Percentiles rank a stretch among this genome's conserved stretches.
These are phyloP conservation scores for Cyclotella kingstonii DNA, from an alignment of 108 stramenopile genomes.

Conservation along the genomic window DNA sequence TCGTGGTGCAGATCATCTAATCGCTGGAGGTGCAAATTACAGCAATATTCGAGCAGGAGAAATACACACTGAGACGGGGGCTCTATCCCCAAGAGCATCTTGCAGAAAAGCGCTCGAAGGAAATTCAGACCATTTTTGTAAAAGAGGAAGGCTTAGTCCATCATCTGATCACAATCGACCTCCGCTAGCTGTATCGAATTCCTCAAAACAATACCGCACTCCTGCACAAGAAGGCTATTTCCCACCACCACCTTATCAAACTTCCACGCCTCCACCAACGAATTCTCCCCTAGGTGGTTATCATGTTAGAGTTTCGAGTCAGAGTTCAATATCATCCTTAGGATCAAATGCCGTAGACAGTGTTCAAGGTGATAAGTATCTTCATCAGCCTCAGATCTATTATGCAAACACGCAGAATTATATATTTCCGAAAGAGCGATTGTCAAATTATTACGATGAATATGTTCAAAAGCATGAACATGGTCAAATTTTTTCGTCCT, in stretches of 20 bases:
- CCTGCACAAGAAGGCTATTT: conserved; percentile 16
- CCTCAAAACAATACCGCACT: background rate
- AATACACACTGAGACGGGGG: too few relatives aligned
- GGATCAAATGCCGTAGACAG: conserved; percentile 30
- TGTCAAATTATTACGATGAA: background rate
- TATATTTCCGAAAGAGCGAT: background rate
- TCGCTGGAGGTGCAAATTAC: too few relatives aligned
- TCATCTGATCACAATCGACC: conserved; percentile 7
- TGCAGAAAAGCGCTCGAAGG: background rate
- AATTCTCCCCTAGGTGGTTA: conserved; percentile 10
- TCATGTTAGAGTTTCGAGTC: conserved; percentile 31
- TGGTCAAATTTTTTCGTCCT: too few relatives aligned
- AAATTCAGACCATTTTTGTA: background rate
- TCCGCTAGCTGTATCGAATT: background rate
- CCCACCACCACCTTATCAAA: conserved; percentile 8
- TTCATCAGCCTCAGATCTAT: background rate
- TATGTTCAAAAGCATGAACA: conserved; percentile 8
- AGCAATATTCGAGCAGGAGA: too few relatives aligned
- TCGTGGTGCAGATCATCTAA: conserved; percentile 3
- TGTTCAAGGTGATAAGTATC: background rate
- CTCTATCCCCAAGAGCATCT: background rate
- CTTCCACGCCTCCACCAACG: conserved; percentile 2
- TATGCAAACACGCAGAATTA: background rate
- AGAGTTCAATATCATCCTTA: conserved; percentile 35
- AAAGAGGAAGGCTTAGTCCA: too few relatives aligned